phyloP scores from a whole-genome alignment of 2,329 filamentous ascomycete species.

The Dryadomyces quercivorus region DNA sequence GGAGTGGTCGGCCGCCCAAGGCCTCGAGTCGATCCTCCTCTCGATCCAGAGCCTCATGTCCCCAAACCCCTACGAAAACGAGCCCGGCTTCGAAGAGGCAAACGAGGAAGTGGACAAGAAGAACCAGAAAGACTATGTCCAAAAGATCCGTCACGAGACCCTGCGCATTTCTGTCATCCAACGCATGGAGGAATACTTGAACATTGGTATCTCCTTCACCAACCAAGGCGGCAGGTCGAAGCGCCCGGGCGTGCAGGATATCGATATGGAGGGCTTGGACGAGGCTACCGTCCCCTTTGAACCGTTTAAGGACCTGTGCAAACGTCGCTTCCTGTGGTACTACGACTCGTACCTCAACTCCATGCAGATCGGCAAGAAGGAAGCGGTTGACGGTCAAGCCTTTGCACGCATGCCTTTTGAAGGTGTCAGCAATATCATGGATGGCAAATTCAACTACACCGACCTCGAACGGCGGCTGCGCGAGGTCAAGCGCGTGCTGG shows the following conservation, averaged over 20 bases:
- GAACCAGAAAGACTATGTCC: conserved; percentile 61
- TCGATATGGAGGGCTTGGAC: conserved; percentile 35
- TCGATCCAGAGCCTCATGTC: conserved; percentile 97
- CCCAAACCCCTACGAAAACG: conserved; percentile 86
- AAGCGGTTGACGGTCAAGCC: conserved; percentile 47
- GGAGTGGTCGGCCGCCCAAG: conserved; percentile 93
- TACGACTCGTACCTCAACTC: conserved; percentile 72
- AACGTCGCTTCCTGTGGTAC: conserved; percentile 91
- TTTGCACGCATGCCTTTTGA: conserved; percentile 91
- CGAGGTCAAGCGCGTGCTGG: conserved; percentile 56
- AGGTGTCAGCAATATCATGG: conserved; percentile 63
- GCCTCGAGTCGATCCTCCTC: conserved; percentile 83
- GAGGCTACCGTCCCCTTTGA: conserved; percentile 54
- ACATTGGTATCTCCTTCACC: conserved; percentile 32
- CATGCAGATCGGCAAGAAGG: conserved; percentile 51
- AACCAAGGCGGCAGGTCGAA: no score
- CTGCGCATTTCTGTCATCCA: conserved; percentile 78
- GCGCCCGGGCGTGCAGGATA: conserved; percentile 26
- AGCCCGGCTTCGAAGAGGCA: conserved; percentile 80
- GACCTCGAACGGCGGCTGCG: conserved; percentile 58
- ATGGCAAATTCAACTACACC: conserved; percentile 71
- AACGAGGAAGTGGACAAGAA: conserved; percentile 57
- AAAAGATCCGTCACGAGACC: conserved; percentile 88
- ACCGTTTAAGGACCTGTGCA: conserved; percentile 82
- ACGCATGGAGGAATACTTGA: conserved; percentile 68